A percentile compares a stretch with the other conserved stretches of the same genome.
Evolutionary conservation across 2,329 filamentous ascomycete genomes (phyloP).

Genomic region (Chrysosporium queenslandicum): DNA sequence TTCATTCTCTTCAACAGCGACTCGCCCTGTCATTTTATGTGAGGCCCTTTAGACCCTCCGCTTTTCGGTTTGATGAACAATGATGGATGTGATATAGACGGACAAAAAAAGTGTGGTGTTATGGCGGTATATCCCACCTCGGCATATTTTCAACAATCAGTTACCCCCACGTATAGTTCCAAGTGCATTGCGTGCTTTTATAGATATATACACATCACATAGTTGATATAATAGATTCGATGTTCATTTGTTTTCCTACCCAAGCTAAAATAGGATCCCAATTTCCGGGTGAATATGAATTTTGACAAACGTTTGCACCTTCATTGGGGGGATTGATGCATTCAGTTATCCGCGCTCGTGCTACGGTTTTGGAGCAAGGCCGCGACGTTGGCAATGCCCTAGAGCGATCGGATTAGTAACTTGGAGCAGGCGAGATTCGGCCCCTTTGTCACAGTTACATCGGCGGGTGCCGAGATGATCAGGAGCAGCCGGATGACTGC

Average conservation of each 20-base stretch:
- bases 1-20: background rate
- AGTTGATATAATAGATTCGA: background rate
- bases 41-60: background rate
- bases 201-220: background rate
- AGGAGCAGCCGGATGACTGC: background rate
- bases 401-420: too few relatives aligned
- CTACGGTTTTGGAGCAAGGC: too few relatives aligned
- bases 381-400: too few relatives aligned
- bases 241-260: too few relatives aligned
- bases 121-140: background rate
- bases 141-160: background rate
- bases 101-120: background rate
- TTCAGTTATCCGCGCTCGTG: too few relatives aligned
- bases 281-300: too few relatives aligned
- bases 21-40: background rate
- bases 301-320: too few relatives aligned
- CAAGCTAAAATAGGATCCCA: too few relatives aligned
- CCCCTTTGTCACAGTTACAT: conserved; percentile 1
- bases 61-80: background rate
- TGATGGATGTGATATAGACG: background rate
- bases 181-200: background rate
- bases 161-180: background rate
- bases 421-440: background rate
- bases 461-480: background rate
- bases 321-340: too few relatives aligned